These are phyloP conservation scores for Theileria orientalis DNA, from an alignment of 169 alveolate species.

Conservation along the genomic window DNA sequence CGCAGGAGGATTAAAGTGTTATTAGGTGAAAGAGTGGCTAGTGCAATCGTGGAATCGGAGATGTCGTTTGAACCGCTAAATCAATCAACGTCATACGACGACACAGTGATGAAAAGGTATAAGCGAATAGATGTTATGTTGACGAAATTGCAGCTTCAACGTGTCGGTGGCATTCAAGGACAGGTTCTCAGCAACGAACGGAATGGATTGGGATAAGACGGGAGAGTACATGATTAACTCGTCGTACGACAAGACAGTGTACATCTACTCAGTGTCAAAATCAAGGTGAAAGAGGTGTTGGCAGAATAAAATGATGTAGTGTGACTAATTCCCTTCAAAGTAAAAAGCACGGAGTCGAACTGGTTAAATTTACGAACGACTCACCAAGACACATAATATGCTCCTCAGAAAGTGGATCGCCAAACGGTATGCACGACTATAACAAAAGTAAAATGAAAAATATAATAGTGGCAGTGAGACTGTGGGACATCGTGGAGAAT, in stretches of 20 bases:
- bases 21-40: slow-evolving; percentile 16
- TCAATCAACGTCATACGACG: slow-evolving; percentile 29
- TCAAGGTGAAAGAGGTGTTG: slow-evolving; percentile 25
- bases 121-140: not conserved
- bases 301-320: not conserved
- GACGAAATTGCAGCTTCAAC: slow-evolving; percentile 18
- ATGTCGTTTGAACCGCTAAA: slow-evolving; percentile 15
- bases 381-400: slow-evolving; percentile 59
- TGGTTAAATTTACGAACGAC: slow-evolving; percentile 51
- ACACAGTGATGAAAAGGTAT: slow-evolving; percentile 48
- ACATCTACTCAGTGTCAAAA: slow-evolving; percentile 39
- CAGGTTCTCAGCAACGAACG: slow-evolving; percentile 57
- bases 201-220: slow-evolving; percentile 64
- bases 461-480: slow-evolving; percentile 37
- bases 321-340: slow-evolving; percentile 60
- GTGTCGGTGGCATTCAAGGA: slow-evolving; percentile 62
- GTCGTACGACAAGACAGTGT: slow-evolving; percentile 53
- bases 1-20: no score
- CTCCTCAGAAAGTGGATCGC: slow-evolving; percentile 39
- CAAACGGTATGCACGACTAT: slow-evolving; percentile 17
- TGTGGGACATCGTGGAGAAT: slow-evolving; percentile 67
- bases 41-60: slow-evolving; percentile 2
- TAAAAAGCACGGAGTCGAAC: slow-evolving; percentile 63
- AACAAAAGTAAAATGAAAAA: not conserved
- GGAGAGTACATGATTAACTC: slow-evolving; percentile 61